These are phyloP conservation scores for Lenwebbia sp. DNA, from an alignment of 345 rosid species.

Conservation along the genomic window DNA sequence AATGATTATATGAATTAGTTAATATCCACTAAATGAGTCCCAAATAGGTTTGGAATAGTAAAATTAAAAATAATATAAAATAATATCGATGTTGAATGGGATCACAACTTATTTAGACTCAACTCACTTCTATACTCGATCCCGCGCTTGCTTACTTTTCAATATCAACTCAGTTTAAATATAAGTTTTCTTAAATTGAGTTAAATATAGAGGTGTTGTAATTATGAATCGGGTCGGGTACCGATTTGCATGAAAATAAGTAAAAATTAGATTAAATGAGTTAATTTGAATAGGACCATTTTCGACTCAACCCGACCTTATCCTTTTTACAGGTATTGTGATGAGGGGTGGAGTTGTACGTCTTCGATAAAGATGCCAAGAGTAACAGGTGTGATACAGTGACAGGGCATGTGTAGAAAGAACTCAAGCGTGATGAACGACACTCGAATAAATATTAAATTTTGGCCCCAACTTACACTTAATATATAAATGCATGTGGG, in stretches of 20 bases:
- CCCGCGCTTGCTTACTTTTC: rapidly evolving
- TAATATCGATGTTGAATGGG: neutral
- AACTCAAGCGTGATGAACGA: neutral
- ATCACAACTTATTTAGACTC: neutral
- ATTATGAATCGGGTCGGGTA: neutral
- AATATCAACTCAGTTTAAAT: neutral
- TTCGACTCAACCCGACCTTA: neutral
- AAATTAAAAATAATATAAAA: too few relatives aligned
- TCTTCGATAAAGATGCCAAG: neutral
- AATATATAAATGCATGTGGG: neutral
- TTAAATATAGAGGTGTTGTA: neutral
- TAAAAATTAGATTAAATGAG: neutral
- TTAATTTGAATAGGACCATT: neutral
- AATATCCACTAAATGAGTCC: too few relatives aligned
- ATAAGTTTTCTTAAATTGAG: neutral
- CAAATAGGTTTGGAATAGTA: too few relatives aligned
- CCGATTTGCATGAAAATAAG: neutral
- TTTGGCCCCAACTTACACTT: neutral
- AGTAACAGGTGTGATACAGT: neutral
- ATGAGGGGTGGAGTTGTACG: neutral
- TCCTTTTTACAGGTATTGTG: neutral
- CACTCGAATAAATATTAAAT: neutral
- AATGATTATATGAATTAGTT: too few relatives aligned
- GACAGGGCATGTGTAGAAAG: neutral
- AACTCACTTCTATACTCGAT: neutral